Percentiles rank a stretch among this genome's conserved stretches.
Conservation (phyloP, 2,329 filamentous ascomycete genomes). For the Penicillium decumbens region DNA sequence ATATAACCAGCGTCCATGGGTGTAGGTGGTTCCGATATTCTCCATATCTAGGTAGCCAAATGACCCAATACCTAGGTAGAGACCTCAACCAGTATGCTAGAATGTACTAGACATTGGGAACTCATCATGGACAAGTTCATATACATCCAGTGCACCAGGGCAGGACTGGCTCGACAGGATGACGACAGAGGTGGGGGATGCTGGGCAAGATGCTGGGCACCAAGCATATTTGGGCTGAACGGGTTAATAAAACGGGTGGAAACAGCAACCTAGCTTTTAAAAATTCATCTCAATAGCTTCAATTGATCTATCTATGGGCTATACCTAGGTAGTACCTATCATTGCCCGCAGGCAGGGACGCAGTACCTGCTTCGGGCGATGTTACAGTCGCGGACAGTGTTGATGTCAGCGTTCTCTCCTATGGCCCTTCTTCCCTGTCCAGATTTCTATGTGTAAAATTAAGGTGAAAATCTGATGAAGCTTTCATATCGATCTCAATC, state of each 20-base stretch:
- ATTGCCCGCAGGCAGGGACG: not conserved
- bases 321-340: not conserved
- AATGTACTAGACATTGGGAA: too few species aligned
- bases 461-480: not conserved
- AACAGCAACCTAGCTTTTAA: not conserved
- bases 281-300: not conserved
- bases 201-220: not conserved
- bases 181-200: constrained; percentile 14
- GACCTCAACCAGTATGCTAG: too few species aligned
- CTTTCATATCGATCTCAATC: not conserved
- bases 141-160: not conserved
- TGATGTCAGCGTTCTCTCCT: constrained; percentile 21
- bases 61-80: not conserved
- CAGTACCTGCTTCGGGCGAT: constrained; percentile 14
- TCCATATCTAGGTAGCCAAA: not conserved
- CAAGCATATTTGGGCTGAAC: not conserved
- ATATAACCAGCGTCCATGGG: not conserved
- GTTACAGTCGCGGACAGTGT: constrained; percentile 22
- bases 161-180: constrained; percentile 4
- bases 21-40: not conserved
- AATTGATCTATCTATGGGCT: not conserved
- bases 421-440: not conserved
- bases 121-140: not conserved
- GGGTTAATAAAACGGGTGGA: not conserved
- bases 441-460: not conserved